A percentile compares a stretch with the other conserved stretches of the same genome.
These are phyloP conservation scores for Suhomyces sp. DNA, from an alignment of 805 yeast genomes.

Conservation along the genomic window DNA sequence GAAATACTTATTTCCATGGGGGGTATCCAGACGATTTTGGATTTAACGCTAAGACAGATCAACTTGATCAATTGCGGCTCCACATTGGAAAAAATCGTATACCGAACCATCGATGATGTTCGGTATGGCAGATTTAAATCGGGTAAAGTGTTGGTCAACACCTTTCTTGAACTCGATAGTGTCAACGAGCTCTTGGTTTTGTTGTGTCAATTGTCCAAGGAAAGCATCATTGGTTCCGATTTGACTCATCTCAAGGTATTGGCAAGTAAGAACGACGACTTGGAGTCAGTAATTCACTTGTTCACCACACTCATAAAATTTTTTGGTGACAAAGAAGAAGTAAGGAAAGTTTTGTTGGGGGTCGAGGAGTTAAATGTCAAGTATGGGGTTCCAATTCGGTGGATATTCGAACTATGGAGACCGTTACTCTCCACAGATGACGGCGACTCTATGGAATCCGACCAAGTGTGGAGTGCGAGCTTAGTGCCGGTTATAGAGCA, in stretches of 20 bases:
- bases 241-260: slow-evolving; percentile 64
- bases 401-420: slow-evolving; percentile 85
- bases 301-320: slow-evolving; percentile 57
- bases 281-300: slow-evolving; percentile 63
- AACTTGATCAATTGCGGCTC: slow-evolving; percentile 62
- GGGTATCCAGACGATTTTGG: slow-evolving; percentile 69
- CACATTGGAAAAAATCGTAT: slow-evolving; percentile 53
- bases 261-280: slow-evolving; percentile 70
- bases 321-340: slow-evolving; percentile 37
- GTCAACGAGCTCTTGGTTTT: slow-evolving; percentile 66
- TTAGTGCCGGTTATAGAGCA: slow-evolving; percentile 3
- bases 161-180: slow-evolving; percentile 42
- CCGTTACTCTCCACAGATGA: slow-evolving; percentile 22
- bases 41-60: slow-evolving; percentile 65
- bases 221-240: slow-evolving; percentile 31
- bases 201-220: slow-evolving; percentile 48
- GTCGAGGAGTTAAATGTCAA: slow-evolving; percentile 39
- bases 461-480: slow-evolving; percentile 1
- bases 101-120: slow-evolving; percentile 55
- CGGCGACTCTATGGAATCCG: not conserved
- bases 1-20: slow-evolving; percentile 72
- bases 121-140: slow-evolving; percentile 49
- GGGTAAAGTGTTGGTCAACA: slow-evolving; percentile 48
- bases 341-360: slow-evolving; percentile 36
- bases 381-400: slow-evolving; percentile 49